Evolutionary conservation across 352 stramenopile species (phyloP).

Genomic region (Aphanomyces invadans): DNA sequence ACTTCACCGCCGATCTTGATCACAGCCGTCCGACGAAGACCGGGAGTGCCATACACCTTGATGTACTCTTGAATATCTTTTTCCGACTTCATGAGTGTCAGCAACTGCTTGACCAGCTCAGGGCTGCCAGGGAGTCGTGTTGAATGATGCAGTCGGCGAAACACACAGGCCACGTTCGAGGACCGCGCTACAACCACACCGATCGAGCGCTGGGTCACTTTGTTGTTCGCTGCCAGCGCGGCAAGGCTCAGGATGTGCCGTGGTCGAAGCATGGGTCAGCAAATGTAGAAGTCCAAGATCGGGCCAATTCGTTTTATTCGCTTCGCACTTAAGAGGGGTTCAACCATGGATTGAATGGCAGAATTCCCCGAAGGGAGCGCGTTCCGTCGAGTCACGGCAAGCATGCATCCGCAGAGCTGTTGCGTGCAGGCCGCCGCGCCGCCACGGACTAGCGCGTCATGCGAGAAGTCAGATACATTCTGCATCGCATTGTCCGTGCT

Average conservation of each 20-base stretch:
- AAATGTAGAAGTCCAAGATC: neutral
- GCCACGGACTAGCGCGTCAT: no score
- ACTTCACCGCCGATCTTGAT: slow-evolving; percentile 88
- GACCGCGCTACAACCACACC: neutral
- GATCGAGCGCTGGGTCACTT: neutral
- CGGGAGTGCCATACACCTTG: slow-evolving; percentile 62
- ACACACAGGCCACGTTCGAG: neutral
- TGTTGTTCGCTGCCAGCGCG: neutral
- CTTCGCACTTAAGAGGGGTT: neutral
- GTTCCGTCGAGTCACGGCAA: no score
- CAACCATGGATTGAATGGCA: no score
- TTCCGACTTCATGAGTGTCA: slow-evolving; percentile 50
- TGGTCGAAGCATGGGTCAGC: neutral
- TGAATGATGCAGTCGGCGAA: neutral
- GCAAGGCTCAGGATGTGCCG: neutral
- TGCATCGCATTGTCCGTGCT: no score
- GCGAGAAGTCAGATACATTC: no score
- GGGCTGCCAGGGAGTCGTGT: neutral
- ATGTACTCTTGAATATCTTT: slow-evolving; percentile 59
- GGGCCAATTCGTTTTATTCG: neutral
- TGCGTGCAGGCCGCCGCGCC: no score
- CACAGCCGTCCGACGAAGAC: slow-evolving; percentile 63
- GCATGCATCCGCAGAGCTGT: no score
- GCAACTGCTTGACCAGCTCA: slow-evolving; percentile 49
- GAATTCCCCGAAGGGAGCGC: no score